phyloP scores from a whole-genome alignment of 1,284 basidiomycete genomes.

The Cutaneotrichosporon daszewskae region DNA sequence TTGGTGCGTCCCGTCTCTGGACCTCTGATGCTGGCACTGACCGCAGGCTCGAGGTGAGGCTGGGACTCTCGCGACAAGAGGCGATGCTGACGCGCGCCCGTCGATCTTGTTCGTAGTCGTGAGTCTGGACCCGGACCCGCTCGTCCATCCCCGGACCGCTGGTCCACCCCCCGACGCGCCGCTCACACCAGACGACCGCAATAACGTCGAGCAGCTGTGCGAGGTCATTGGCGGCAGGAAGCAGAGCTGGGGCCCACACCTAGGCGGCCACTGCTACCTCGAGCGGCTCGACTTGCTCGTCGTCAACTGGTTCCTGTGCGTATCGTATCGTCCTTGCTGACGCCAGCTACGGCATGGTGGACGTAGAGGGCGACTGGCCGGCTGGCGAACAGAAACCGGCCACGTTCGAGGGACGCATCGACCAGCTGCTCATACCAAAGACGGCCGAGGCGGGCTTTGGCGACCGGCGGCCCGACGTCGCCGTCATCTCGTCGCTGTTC shows the following conservation, averaged over 20 bases:
- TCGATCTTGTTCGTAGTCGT: not conserved
- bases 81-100: not conserved
- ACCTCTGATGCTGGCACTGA: not conserved
- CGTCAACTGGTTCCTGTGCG: conserved; percentile 26
- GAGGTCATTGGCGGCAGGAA: conserved; percentile 5
- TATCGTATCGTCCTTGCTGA: not conserved
- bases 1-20: conserved; percentile 14
- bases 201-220: conserved; percentile 11
- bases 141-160: too few relatives aligned
- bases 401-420: conserved; percentile 18
- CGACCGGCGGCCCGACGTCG: conserved; percentile 11
- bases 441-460: conserved; percentile 10
- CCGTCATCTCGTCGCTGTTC: conserved; percentile 17
- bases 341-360: conserved; percentile 22
- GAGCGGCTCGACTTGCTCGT: conserved; percentile 15
- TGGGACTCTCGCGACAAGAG: not conserved
- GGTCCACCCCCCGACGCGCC: too few relatives aligned
- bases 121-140: not conserved
- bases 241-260: conserved; percentile 14
- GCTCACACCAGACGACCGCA: conserved; percentile 5
- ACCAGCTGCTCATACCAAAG: conserved; percentile 13
- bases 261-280: conserved; percentile 17
- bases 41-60: conserved; percentile 1
- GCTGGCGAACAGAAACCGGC: conserved; percentile 5
- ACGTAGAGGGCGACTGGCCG: conserved; percentile 19